These are phyloP conservation scores for Populus tremula DNA, from an alignment of 345 rosid species.

Conservation along the genomic window DNA sequence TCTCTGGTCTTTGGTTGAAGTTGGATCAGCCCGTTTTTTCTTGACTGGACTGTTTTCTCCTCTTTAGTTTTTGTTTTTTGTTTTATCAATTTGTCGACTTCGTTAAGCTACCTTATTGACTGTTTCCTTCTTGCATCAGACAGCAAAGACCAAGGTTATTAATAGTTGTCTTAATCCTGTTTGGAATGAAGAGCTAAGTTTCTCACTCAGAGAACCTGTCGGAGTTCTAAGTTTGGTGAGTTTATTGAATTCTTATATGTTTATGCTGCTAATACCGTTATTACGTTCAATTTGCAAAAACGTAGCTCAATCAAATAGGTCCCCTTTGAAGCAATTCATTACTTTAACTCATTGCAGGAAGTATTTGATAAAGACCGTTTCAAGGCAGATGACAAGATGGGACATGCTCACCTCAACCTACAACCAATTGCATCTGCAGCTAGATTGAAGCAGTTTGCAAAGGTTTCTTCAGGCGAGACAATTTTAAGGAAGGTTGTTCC, in stretches of 20 bases:
- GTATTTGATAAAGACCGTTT: slow-evolving; percentile 94
- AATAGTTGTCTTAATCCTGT: slow-evolving; percentile 89
- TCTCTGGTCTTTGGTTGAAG: background rate
- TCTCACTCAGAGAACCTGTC: slow-evolving; percentile 67
- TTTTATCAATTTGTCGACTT: background rate
- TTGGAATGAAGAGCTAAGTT: slow-evolving; percentile 89
- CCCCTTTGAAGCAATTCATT: background rate
- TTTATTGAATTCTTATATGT: background rate
- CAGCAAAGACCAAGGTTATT: slow-evolving; percentile 87
- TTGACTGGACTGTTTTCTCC: background rate
- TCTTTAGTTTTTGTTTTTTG: background rate
- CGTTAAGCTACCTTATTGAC: background rate
- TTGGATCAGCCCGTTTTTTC: background rate
- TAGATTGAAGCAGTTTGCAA: slow-evolving; percentile 66
- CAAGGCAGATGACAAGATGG: slow-evolving; percentile 99
- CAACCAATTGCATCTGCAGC: slow-evolving; percentile 84
- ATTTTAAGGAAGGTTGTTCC: slow-evolving; percentile 77
- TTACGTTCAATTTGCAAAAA: background rate
- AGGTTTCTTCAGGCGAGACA: slow-evolving; percentile 66
- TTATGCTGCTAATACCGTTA: background rate
- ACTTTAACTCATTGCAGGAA: slow-evolving; percentile 48
- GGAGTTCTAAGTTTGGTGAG: slow-evolving; percentile 62
- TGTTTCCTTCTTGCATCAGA: slow-evolving; percentile 38
- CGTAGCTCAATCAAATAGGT: background rate
- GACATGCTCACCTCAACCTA: slow-evolving; percentile 75